Evolutionary conservation across 2,329 filamentous ascomycete species (phyloP).

Genomic region (Ophiostoma novo-ulmi): DNA sequence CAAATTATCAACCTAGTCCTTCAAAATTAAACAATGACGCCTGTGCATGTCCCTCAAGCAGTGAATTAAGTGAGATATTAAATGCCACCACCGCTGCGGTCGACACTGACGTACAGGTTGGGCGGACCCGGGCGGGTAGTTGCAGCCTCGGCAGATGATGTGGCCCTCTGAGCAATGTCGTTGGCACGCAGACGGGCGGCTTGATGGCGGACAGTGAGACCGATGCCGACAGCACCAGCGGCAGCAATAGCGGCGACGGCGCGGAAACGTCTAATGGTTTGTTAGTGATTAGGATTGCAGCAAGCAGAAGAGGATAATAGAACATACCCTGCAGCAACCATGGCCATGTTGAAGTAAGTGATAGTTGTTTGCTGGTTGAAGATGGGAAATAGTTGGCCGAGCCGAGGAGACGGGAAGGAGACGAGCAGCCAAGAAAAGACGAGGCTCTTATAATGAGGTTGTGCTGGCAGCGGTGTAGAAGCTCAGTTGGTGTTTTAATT

Average conservation of each 20-base stretch:
- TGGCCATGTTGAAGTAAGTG: neutral
- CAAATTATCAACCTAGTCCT: neutral
- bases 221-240: slow-evolving; percentile 32
- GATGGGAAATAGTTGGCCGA: too few species aligned
- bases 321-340: slow-evolving; percentile 4
- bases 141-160: slow-evolving; percentile 17
- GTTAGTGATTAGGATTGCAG: neutral
- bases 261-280: slow-evolving; percentile 36
- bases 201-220: slow-evolving; percentile 35
- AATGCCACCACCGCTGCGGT: slow-evolving; percentile 47
- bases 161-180: slow-evolving; percentile 40
- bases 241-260: slow-evolving; percentile 35
- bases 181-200: slow-evolving; percentile 38
- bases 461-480: too few species aligned
- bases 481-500: too few species aligned
- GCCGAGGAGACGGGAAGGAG: neutral
- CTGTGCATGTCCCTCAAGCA: neutral
- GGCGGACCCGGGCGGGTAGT: slow-evolving; percentile 23
- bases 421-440: neutral
- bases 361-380: neutral
- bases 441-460: neutral
- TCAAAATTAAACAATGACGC: neutral
- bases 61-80: slow-evolving; percentile 26
- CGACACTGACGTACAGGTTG: slow-evolving; percentile 47
- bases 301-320: neutral